Evolutionary conservation across 768 basidiomycete species (phyloP).

Genomic region (Mycena latifolia): DNA sequence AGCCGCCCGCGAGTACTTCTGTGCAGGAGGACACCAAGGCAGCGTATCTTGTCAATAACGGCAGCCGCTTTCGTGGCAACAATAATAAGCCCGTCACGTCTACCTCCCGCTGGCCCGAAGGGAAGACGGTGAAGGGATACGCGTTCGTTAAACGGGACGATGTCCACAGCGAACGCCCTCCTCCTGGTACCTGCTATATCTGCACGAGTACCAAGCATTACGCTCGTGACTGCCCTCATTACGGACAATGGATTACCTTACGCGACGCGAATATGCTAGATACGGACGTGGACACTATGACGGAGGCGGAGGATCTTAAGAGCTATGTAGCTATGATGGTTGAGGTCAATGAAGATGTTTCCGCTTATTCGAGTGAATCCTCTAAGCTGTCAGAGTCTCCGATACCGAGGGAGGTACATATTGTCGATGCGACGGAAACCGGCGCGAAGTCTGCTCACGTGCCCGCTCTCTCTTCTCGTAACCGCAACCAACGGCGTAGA

Average conservation of each 20-base stretch:
- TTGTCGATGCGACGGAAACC: neutral
- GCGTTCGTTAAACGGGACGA: constrained; percentile 8
- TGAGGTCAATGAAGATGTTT: constrained; percentile 2
- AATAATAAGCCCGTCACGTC: too few species aligned
- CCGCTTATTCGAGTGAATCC: constrained; percentile 12
- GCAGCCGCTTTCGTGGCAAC: too few species aligned
- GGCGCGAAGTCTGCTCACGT: neutral
- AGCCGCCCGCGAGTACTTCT: too few species aligned
- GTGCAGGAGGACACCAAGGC: too few species aligned
- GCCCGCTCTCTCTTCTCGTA: neutral
- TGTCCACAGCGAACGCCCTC: neutral
- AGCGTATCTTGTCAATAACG: too few species aligned
- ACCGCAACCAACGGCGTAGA: neutral
- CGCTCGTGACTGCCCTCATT: constrained; percentile 38
- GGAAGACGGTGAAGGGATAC: constrained; percentile 20
- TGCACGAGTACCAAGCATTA: constrained; percentile 41
- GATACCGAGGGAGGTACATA: neutral
- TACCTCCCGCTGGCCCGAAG: constrained; percentile 17
- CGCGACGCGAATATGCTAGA: constrained; percentile 18
- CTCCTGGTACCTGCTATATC: constrained; percentile 30
- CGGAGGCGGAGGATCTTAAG: constrained; percentile 19
- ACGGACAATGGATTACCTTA: constrained; percentile 28
- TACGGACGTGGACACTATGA: constrained; percentile 2
- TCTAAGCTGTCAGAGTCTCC: neutral
- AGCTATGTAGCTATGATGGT: constrained; percentile 25